Evolutionary conservation across 2,329 filamentous ascomycete species (phyloP), one percentile per base, ranked within the genome.

Genomic region (Juglanconis oblonga): DNA sequence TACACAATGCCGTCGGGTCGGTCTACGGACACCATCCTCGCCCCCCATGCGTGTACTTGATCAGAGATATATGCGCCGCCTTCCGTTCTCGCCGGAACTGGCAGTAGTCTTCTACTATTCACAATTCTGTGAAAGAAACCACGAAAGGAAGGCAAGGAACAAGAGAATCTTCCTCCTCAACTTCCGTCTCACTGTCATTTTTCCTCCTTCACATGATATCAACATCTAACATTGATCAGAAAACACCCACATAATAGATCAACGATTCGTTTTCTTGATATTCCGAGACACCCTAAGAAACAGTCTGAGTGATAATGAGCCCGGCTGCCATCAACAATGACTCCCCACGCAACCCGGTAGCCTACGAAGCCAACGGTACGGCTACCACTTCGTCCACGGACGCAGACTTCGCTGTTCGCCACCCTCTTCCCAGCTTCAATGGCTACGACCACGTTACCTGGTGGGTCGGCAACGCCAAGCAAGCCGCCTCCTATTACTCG

Each of bases 381-480:
- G 53, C 57, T 57, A 70, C 74, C 40, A 72, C 74, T 57, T 67
- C 71, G 45, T 68, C 71, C 48, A 71, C 73, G 61, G 82, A 82
- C 68, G 79, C 79, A 17, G 84, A 84, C 68, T 83, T 79, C 68
- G 79, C 81, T 62, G 77, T 85, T 51, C 79, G 83, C 68, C 76
- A 70, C 53, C 80, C 67, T 67, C 77, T 68, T 63, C 75, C 74
- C 68, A 83, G 81, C 71, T 93, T 96, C 78, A 85, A 86, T 63
- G 92, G 91, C 71, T 97, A 97, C 74, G 91, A 97, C 76, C 91
- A 97, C 75, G 85, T 97, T 59, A 93, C 92, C 67, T 97, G 93
- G 93, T 97, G 92, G 79, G 94, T 97, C 35, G 92, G 93, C 72
- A 98, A 98, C 72, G 93, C 94, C 68, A 97, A 97, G 78, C 93